Conservation (phyloP, 306 rosid species). For the Sesbania bispinosa region DNA sequence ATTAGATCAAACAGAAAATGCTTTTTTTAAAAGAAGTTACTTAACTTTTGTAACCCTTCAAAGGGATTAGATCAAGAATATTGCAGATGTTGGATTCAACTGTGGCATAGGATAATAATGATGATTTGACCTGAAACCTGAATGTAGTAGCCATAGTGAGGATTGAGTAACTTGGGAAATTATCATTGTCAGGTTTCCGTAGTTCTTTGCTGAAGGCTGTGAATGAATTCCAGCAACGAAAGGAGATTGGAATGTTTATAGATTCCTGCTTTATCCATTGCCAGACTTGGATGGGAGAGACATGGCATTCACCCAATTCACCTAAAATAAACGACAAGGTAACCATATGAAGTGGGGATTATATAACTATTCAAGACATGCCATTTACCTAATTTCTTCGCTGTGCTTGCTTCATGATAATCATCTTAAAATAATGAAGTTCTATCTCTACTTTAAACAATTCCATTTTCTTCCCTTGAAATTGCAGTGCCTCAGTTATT, state of each 20-base stretch:
- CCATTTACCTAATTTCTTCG: background rate
- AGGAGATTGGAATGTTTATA: constrained; percentile 71
- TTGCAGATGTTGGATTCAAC: constrained; percentile 12
- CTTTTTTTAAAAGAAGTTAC: background rate
- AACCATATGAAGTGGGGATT: too few species aligned
- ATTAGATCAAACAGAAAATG: background rate
- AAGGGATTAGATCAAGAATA: constrained; percentile 13
- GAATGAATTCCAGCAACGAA: constrained; percentile 54
- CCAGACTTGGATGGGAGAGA: constrained; percentile 71
- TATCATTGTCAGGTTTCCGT: constrained; percentile 63
- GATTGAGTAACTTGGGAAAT: constrained; percentile 20
- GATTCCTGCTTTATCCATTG: constrained; percentile 89
- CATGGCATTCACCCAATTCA: constrained; percentile 83
- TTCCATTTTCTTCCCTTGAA: constrained; percentile 10
- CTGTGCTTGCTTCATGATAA: constrained; percentile 6
- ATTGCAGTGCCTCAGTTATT: background rate
- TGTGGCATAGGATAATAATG: background rate
- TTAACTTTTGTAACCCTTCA: background rate
- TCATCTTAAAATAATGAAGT: background rate
- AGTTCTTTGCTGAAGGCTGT: constrained; percentile 62
- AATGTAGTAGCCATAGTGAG: background rate
- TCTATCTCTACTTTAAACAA: background rate
- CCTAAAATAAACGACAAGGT: constrained; percentile 75
- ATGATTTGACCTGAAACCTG: background rate
- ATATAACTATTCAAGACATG: background rate